Evolutionary conservation across 768 basidiomycete species (phyloP).

Genomic region (Pleurotus sapidus): DNA sequence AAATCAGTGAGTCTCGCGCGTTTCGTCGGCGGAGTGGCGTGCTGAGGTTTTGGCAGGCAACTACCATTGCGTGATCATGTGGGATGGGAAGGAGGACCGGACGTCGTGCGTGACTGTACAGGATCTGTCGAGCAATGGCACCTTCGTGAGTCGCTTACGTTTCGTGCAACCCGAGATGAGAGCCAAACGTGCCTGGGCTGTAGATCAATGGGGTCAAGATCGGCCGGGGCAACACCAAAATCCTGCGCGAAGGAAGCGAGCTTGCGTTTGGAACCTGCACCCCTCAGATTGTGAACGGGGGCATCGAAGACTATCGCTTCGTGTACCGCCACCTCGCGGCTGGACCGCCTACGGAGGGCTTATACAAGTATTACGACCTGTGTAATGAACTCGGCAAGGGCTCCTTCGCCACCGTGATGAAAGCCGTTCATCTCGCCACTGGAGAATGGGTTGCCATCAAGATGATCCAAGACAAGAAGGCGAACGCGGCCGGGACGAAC

Average conservation of each 20-base stretch:
- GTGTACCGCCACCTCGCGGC: slow-evolving; percentile 66
- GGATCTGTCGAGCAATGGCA: slow-evolving; percentile 72
- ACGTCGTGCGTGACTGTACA: slow-evolving; percentile 42
- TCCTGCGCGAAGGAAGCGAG: slow-evolving; percentile 80
- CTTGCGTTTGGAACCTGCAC: slow-evolving; percentile 73
- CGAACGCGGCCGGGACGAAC: slow-evolving; percentile 26
- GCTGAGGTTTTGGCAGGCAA: slow-evolving; percentile 38
- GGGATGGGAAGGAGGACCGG: slow-evolving; percentile 51
- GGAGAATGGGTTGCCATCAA: slow-evolving; percentile 86
- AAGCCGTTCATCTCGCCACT: slow-evolving; percentile 68
- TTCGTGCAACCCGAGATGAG: background rate
- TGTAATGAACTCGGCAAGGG: slow-evolving; percentile 80
- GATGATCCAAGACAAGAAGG: slow-evolving; percentile 64
- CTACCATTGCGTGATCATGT: slow-evolving; percentile 52
- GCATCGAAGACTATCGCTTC: slow-evolving; percentile 74
- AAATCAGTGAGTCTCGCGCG: slow-evolving; percentile 60
- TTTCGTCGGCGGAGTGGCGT: background rate
- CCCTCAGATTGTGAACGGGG: slow-evolving; percentile 40
- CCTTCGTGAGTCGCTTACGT: slow-evolving; percentile 46
- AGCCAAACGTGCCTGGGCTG: background rate
- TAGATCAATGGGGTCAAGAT: slow-evolving; percentile 72
- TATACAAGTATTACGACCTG: slow-evolving; percentile 68
- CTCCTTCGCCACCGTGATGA: slow-evolving; percentile 88
- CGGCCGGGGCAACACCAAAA: slow-evolving; percentile 47
- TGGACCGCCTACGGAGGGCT: slow-evolving; percentile 44